phyloP scores from a whole-genome alignment of 2,329 filamentous ascomycete species.

The Myriosclerotinia scirpicola region DNA sequence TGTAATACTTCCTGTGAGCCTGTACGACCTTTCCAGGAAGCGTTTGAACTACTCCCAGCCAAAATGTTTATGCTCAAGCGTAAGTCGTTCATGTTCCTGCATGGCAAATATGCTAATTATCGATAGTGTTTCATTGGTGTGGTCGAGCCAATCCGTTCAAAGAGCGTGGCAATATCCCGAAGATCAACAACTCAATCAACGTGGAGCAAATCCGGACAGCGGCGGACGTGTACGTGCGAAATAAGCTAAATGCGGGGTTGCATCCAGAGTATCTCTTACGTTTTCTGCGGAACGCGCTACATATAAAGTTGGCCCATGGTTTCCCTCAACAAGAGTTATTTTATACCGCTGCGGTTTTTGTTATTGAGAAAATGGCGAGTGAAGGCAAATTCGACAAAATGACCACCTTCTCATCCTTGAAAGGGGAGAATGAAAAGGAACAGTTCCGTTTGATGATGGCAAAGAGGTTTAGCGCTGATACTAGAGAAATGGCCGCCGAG shows the following conservation, averaged over 20 bases:
- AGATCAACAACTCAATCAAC: constrained; percentile 5
- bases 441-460: constrained; percentile 12
- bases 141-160: constrained; percentile 11
- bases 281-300: background rate
- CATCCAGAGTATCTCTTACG: background rate
- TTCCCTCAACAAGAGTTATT: background rate
- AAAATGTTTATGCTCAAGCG: background rate
- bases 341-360: background rate
- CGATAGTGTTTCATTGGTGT: background rate
- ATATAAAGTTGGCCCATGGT: background rate
- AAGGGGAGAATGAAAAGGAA: constrained; percentile 15
- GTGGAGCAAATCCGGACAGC: constrained; percentile 2
- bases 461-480: background rate
- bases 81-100: constrained; percentile 10
- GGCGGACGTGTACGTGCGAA: constrained; percentile 18
- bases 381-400: background rate
- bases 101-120: constrained; percentile 13
- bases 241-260: constrained; percentile 1
- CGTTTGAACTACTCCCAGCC: background rate
- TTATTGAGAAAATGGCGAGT: background rate
- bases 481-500: constrained; percentile 10
- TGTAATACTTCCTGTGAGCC: background rate
- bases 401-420: background rate
- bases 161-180: constrained; percentile 18
- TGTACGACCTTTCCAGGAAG: background rate